These are phyloP conservation scores for Chamaecrista fasciculata DNA, from an alignment of 306 rosid genomes.

Conservation along the genomic window DNA sequence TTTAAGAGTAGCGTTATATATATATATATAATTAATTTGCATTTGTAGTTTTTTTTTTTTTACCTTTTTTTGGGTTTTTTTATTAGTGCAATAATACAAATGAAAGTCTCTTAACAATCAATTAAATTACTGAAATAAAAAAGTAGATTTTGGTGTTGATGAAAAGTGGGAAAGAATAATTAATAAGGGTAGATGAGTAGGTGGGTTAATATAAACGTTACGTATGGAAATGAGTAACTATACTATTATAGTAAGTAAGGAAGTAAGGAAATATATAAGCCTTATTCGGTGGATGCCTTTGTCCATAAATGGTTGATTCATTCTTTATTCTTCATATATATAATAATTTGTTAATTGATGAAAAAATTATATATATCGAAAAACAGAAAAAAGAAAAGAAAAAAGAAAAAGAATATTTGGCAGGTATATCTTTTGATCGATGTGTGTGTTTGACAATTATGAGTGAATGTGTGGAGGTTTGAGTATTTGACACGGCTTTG, in stretches of 20 bases:
- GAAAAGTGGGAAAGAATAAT: background rate
- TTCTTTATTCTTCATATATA: background rate
- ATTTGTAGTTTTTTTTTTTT: too few relatives aligned
- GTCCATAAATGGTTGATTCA: background rate
- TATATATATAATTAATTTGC: too few relatives aligned
- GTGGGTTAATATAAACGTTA: background rate
- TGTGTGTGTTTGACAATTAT: background rate
- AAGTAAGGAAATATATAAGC: background rate
- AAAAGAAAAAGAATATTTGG: too few relatives aligned
- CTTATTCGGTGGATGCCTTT: background rate
- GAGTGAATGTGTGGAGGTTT: constrained; percentile 3
- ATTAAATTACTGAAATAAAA: too few relatives aligned
- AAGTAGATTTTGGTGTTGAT: too few relatives aligned
- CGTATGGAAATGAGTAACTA: background rate
- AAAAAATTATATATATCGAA: background rate
- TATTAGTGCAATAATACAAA: too few relatives aligned
- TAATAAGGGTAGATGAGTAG: background rate
- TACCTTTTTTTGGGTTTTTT: too few relatives aligned
- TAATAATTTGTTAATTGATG: background rate
- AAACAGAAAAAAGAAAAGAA: background rate
- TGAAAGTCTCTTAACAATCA: too few relatives aligned
- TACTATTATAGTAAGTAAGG: background rate
- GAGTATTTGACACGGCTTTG: constrained; percentile 16
- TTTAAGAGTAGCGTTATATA: too few relatives aligned
- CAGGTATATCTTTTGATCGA: too few relatives aligned